A percentile compares a stretch with the other conserved stretches of the same genome.
Evolutionary conservation across 202 grass and related monocot genomes (phyloP).

Genomic region (Carex sylvatica): DNA sequence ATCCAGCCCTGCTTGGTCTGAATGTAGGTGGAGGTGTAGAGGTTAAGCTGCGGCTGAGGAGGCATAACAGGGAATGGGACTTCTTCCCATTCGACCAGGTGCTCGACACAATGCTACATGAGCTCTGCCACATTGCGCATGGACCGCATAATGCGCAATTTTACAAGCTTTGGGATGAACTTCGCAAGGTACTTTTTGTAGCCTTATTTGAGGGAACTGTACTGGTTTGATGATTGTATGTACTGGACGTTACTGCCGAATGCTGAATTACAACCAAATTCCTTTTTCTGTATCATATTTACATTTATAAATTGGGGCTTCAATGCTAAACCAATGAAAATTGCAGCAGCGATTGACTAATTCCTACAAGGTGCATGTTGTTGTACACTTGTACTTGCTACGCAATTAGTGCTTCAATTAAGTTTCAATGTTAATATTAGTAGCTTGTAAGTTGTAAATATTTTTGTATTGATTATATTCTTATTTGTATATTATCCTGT

Average conservation of each 20-base stretch:
- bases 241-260: background rate
- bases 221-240: background rate
- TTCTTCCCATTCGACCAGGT: constrained; percentile 87
- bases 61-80: constrained; percentile 58
- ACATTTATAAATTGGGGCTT: background rate
- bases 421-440: background rate
- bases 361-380: background rate
- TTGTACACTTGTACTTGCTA: constrained; percentile 6
- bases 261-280: background rate
- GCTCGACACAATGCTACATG: constrained; percentile 97
- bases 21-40: constrained; percentile 64
- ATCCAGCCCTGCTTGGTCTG: constrained; percentile 73
- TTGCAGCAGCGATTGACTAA: background rate
- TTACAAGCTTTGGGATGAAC: constrained; percentile 97
- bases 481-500: background rate
- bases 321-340: background rate
- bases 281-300: background rate
- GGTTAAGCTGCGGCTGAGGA: constrained; percentile 85
- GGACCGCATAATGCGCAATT: constrained; percentile 80
- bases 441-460: background rate
- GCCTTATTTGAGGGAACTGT: background rate
- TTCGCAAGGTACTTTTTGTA: constrained; percentile 60
- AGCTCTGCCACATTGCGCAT: constrained; percentile 70
- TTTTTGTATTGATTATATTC: background rate
- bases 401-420: constrained; percentile 2